These are phyloP conservation scores for Diaporthe sp. DNA, from an alignment of 2,329 filamentous ascomycete genomes.

Conservation along the genomic window DNA sequence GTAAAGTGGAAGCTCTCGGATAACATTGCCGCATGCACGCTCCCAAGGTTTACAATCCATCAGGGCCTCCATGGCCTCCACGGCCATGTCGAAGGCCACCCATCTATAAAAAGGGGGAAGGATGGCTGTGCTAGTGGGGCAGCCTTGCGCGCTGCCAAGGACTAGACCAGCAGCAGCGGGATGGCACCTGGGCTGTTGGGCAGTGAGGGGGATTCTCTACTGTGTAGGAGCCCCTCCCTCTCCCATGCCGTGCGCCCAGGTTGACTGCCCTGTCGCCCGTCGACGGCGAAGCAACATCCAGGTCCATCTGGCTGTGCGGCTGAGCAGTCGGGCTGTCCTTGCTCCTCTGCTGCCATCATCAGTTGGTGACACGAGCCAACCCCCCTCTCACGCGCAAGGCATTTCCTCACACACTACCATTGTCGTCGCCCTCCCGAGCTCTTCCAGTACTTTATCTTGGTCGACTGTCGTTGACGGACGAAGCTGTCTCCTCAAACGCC, in stretches of 20 bases:
- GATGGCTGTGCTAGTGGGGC: constrained; percentile 32
- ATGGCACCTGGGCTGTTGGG: constrained; percentile 4
- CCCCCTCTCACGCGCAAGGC: constrained; percentile 18
- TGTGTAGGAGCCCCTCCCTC: constrained; percentile 17
- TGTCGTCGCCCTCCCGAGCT: constrained; percentile 4
- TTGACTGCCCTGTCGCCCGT: constrained; percentile 15
- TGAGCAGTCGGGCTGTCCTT: constrained; percentile 18
- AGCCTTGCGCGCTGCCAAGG: constrained; percentile 20
- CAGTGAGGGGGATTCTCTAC: constrained; percentile 8
- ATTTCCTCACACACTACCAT: constrained; percentile 12
- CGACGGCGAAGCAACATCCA: constrained; percentile 22
- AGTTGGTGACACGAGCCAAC: constrained; percentile 27
- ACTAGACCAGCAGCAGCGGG: constrained; percentile 21
- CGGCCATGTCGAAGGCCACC: constrained; percentile 8
- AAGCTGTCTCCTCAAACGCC: constrained; percentile 5
- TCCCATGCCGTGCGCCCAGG: neutral
- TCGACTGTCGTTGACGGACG: neutral
- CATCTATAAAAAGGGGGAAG: constrained; percentile 28
- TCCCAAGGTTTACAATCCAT: neutral
- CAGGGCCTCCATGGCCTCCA: constrained; percentile 23
- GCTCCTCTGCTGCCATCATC: constrained; percentile 18
- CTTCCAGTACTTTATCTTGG: neutral
- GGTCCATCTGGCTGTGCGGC: constrained; percentile 12
- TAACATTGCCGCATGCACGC: constrained; percentile 16
- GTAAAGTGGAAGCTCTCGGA: neutral